phyloP scores from a whole-genome alignment of 495 filamentous ascomycete genomes.

The Podospora comata region DNA sequence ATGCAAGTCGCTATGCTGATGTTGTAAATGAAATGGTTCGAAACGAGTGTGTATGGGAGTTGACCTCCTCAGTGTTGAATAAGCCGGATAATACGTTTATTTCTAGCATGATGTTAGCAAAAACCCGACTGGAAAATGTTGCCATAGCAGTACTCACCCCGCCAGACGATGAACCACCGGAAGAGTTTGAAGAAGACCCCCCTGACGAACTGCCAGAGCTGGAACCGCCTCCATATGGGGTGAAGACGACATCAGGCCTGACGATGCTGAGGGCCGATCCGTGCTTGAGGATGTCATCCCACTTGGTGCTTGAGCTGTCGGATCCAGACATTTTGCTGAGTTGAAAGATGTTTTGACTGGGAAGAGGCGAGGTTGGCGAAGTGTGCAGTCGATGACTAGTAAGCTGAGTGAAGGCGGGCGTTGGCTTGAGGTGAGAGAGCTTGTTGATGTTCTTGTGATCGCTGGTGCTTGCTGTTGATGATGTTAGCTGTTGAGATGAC shows the following conservation, averaged over 20 bases:
- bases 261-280: conserved; percentile 19
- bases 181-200: background rate
- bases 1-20: background rate
- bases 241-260: conserved; percentile 22
- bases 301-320: conserved; percentile 12
- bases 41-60: background rate
- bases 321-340: conserved; percentile 14
- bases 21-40: background rate
- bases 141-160: background rate
- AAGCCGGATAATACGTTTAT: background rate
- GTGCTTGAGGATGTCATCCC: conserved; percentile 22
- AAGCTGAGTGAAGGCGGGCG: background rate
- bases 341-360: background rate
- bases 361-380: background rate
- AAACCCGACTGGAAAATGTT: background rate
- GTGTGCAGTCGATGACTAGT: background rate
- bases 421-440: background rate
- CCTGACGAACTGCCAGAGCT: conserved; percentile 7
- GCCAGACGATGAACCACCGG: conserved; percentile 10
- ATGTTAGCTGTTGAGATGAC: background rate
- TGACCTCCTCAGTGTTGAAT: background rate
- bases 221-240: conserved; percentile 11
- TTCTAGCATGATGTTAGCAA: background rate
- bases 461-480: background rate
- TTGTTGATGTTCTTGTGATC: background rate